These are phyloP conservation scores for Trametes maxima DNA, from an alignment of 768 basidiomycete species.

Conservation along the genomic window DNA sequence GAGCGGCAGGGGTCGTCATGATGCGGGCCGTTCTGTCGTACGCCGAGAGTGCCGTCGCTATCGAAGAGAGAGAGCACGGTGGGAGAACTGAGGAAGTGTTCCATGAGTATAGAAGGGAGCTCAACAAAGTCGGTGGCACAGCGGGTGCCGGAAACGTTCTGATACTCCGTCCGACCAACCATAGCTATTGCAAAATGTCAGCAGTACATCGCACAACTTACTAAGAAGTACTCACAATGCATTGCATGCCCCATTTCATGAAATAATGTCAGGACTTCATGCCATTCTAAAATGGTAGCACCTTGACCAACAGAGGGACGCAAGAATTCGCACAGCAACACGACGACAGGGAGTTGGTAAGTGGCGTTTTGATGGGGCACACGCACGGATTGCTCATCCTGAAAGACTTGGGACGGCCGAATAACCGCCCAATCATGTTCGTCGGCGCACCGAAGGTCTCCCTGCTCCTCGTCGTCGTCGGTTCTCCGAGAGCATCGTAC, in stretches of 20 bases:
- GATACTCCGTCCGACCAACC: constrained; percentile 96
- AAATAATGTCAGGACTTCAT: constrained; percentile 91
- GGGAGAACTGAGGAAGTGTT: constrained; percentile 90
- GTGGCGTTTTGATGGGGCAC: constrained; percentile 65
- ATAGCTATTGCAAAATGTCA: constrained; percentile 65
- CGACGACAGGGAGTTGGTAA: constrained; percentile 90
- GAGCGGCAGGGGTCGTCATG: constrained; percentile 76
- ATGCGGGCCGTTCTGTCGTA: constrained; percentile 59
- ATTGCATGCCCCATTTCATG: constrained; percentile 99
- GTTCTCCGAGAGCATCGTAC: constrained; percentile 91
- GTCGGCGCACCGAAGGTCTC: constrained; percentile 55
- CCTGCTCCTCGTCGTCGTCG: constrained; percentile 83
- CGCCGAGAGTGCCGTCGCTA: constrained; percentile 46
- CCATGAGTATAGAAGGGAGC: constrained; percentile 97
- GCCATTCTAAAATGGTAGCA: constrained; percentile 83
- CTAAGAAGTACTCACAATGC: constrained; percentile 81
- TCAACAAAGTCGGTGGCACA: constrained; percentile 99
- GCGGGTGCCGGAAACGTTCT: constrained; percentile 96
- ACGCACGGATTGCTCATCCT: constrained; percentile 59
- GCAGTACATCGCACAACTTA: not conserved
- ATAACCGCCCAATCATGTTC: constrained; percentile 34
- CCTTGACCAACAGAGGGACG: constrained; percentile 60
- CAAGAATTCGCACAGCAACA: constrained; percentile 86
- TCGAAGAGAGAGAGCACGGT: constrained; percentile 81
- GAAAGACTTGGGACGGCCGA: constrained; percentile 60